These are phyloP conservation scores for Metschnikowia reukaufii DNA, from an alignment of 805 yeast genomes.

Conservation along the genomic window DNA sequence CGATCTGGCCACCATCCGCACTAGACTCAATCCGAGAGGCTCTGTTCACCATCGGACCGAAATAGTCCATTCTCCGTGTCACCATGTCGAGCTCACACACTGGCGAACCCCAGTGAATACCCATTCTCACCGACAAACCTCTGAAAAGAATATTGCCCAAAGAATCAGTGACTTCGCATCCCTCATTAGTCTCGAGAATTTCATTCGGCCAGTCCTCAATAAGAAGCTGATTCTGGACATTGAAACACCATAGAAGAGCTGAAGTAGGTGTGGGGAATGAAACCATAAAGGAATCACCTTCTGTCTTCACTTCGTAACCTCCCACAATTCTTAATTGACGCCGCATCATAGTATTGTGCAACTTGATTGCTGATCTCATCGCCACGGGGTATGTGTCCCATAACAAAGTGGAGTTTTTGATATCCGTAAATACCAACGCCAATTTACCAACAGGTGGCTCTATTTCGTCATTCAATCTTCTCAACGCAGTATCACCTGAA, in stretches of 20 bases:
- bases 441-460: conserved; percentile 93
- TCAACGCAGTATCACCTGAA: conserved; percentile 70
- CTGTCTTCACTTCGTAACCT: conserved; percentile 97
- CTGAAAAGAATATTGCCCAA: conserved; percentile 63
- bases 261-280: conserved; percentile 91
- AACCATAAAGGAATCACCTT: conserved; percentile 99
- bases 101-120: conserved; percentile 97
- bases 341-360: conserved; percentile 93
- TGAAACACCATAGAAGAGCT: conserved; percentile 92
- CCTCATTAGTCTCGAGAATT: conserved; percentile 79
- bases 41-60: conserved; percentile 97
- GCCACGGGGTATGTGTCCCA: conserved; percentile 95
- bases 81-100: conserved; percentile 94
- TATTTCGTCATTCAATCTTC: conserved; percentile 86
- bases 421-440: conserved; percentile 97
- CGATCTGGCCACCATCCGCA: conserved; percentile 98
- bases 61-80: conserved; percentile 96
- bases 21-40: conserved; percentile 91
- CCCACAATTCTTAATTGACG: conserved; percentile 89
- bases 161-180: conserved; percentile 72
- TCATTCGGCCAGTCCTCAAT: conserved; percentile 95
- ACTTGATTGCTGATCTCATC: conserved; percentile 94
- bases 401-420: conserved; percentile 84
- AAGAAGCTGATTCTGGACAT: conserved; percentile 80
- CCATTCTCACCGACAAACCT: conserved; percentile 96